Conservation (phyloP, 352 stramenopile genomes). For the Globisporangium apiculatum region DNA sequence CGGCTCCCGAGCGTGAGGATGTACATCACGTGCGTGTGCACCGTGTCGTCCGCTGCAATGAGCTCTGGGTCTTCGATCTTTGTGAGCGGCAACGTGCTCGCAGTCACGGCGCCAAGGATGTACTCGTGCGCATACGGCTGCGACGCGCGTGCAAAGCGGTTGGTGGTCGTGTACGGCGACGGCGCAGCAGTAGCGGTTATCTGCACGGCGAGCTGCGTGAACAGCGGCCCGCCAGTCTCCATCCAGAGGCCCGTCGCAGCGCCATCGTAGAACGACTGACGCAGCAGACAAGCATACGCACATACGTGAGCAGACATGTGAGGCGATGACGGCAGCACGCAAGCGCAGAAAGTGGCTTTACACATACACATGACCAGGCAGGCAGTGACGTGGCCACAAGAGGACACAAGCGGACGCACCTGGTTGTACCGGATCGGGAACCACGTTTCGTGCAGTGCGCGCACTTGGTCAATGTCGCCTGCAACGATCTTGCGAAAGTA, state of each 20-base stretch:
- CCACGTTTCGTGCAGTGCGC: slow-evolving; percentile 93
- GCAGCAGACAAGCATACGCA: neutral
- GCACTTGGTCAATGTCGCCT: slow-evolving; percentile 86
- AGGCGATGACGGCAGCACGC: too few relatives aligned
- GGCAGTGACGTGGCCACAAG: too few relatives aligned
- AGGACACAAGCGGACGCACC: slow-evolving; percentile 11
- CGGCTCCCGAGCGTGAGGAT: slow-evolving; percentile 93
- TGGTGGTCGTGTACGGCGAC: slow-evolving; percentile 8
- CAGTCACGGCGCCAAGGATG: slow-evolving; percentile 89
- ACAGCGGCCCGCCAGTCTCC: slow-evolving; percentile 84
- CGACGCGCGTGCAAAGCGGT: neutral
- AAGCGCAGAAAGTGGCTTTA: too few relatives aligned
- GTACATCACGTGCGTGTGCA: slow-evolving; percentile 91
- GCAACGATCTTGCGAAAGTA: slow-evolving; percentile 66
- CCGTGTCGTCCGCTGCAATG: slow-evolving; percentile 43
- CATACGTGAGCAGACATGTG: neutral
- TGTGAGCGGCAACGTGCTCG: slow-evolving; percentile 77
- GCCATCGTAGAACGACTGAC: slow-evolving; percentile 91
- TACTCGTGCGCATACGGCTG: slow-evolving; percentile 11
- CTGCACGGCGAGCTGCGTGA: slow-evolving; percentile 82
- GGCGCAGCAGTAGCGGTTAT: neutral
- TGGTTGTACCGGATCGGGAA: slow-evolving; percentile 96
- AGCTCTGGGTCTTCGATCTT: slow-evolving; percentile 58
- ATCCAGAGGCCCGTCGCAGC: slow-evolving; percentile 81
- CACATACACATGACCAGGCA: too few relatives aligned